Evolutionary conservation across 116 monocot genomes (phyloP).

Genomic region (Posidonia oceanica): DNA sequence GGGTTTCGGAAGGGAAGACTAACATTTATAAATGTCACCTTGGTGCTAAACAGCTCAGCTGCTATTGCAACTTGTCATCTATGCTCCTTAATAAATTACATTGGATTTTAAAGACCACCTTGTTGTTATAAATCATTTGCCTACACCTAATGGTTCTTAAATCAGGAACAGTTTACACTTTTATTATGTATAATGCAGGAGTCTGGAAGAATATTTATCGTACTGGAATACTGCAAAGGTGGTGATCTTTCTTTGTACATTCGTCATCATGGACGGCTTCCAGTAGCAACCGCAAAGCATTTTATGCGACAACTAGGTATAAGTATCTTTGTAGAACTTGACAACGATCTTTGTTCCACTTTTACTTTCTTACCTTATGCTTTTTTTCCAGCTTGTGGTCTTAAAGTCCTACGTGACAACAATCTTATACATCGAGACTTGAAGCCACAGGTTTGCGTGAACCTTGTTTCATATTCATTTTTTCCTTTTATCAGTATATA

Average conservation of each 20-base stretch:
- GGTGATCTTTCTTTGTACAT: conserved; percentile 80
- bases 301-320: conserved; percentile 94
- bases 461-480: not conserved
- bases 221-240: conserved; percentile 87
- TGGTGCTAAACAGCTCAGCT: no score
- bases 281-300: conserved; percentile 78
- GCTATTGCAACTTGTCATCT: no score
- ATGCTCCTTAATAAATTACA: no score
- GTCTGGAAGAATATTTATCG: conserved; percentile 57
- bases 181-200: conserved; percentile 20
- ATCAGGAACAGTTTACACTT: no score
- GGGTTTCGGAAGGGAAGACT: no score
- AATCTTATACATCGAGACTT: conserved; percentile 91
- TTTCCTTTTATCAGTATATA: not conserved
- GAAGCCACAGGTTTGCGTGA: conserved; percentile 77
- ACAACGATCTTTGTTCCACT: not conserved
- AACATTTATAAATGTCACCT: no score
- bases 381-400: conserved; percentile 61
- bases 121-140: no score
- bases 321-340: not conserved
- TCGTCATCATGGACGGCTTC: conserved; percentile 55
- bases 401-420: conserved; percentile 85
- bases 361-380: not conserved
- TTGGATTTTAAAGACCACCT: no score
- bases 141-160: no score